Percentiles rank a stretch among this genome's conserved stretches.
Conservation (phyloP, 352 stramenopile species). For the Pythium aquatile region DNA sequence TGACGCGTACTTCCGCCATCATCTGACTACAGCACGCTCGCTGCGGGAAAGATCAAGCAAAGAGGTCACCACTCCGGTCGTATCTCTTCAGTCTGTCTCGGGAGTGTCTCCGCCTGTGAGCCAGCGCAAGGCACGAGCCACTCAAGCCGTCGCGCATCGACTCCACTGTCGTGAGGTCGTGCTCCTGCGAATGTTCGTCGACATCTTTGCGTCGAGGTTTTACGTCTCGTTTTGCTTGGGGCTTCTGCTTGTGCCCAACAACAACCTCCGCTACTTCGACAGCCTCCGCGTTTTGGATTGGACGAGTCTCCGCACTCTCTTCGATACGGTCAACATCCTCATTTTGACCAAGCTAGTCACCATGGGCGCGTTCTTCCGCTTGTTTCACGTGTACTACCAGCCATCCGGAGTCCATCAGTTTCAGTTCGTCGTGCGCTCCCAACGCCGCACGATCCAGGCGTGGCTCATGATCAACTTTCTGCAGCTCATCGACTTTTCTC, state of each 20-base stretch:
- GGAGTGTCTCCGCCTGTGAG: background rate
- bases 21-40: background rate
- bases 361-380: background rate
- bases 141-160: background rate
- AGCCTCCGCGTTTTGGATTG: background rate
- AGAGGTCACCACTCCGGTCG: background rate
- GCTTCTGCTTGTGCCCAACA: constrained; percentile 1
- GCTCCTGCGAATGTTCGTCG: constrained; percentile 20
- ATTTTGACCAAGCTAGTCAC: background rate
- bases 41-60: background rate
- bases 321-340: background rate
- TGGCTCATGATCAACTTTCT: constrained; percentile 7
- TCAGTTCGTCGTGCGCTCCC: constrained; percentile 9
- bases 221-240: constrained; percentile 12
- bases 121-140: background rate
- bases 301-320: background rate
- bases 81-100: background rate
- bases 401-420: constrained; percentile 11
- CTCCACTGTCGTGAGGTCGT: constrained; percentile 21
- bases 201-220: constrained; percentile 16
- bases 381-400: background rate
- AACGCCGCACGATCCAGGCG: constrained; percentile 18
- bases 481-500: constrained; percentile 13
- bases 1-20: background rate
- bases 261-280: constrained; percentile 3